Conservation (phyloP, 768 basidiomycete genomes). For the Lyophyllum shimeji region DNA sequence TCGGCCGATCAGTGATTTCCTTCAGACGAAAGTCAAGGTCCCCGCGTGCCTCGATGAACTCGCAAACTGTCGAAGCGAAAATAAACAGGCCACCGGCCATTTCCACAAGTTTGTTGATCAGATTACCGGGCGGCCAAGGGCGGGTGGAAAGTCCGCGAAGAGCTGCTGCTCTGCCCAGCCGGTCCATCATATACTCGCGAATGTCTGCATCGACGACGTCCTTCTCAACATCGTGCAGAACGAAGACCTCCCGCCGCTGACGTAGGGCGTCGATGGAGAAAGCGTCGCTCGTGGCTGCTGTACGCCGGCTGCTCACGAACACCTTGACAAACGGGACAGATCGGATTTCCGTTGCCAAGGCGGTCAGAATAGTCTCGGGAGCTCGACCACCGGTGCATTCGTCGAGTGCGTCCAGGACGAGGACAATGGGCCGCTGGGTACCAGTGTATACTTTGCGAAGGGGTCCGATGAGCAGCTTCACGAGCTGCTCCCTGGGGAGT, state of each 20-base stretch:
- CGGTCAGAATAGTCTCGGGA: conserved; percentile 12
- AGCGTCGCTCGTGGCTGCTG: conserved; percentile 12
- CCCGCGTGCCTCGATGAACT: conserved; percentile 19
- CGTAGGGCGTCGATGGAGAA: conserved; percentile 7
- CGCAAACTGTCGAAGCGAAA: conserved; percentile 19
- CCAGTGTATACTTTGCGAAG: conserved; percentile 11
- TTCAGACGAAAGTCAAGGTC: conserved; percentile 16
- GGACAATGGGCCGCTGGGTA: conserved; percentile 17
- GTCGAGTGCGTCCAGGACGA: conserved; percentile 27
- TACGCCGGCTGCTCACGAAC: conserved; percentile 22
- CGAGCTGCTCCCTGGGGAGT: conserved; percentile 18
- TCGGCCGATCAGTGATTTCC: conserved; percentile 13
- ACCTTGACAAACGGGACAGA: conserved; percentile 20
- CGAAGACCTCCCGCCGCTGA: conserved; percentile 15
- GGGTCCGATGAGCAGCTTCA: conserved; percentile 22
- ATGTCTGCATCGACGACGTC: conserved; percentile 23
- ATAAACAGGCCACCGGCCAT: conserved; percentile 20
- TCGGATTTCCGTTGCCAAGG: conserved; percentile 9
- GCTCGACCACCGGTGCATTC: conserved; percentile 18
- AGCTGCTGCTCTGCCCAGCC: conserved; percentile 6
- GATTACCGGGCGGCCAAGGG: conserved; percentile 19
- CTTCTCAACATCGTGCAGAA: conserved; percentile 23
- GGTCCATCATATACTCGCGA: conserved; percentile 9
- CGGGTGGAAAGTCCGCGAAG: conserved; percentile 6
- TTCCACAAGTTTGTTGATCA: conserved; percentile 9